phyloP scores from a whole-genome alignment of 768 basidiomycete genomes.

The Russula foetens region DNA sequence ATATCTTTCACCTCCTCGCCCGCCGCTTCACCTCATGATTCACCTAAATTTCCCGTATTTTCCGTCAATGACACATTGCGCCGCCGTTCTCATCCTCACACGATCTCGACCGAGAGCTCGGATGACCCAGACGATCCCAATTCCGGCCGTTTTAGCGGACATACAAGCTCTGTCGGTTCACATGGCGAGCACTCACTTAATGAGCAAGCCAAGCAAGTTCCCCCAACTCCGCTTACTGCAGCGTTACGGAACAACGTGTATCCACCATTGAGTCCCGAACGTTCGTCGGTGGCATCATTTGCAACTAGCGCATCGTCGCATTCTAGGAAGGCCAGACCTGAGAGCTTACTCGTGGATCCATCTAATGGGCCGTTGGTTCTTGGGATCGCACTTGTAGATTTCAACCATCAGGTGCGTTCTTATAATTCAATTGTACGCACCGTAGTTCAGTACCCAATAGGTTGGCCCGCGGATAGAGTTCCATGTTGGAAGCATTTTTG shows the following conservation, averaged over 20 bases:
- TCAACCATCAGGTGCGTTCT: slow-evolving; percentile 76
- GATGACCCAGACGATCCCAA: slow-evolving; percentile 10
- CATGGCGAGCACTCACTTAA: background rate
- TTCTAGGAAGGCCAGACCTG: slow-evolving; percentile 64
- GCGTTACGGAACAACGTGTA: slow-evolving; percentile 34
- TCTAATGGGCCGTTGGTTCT: slow-evolving; percentile 58
- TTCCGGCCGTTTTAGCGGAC: slow-evolving; percentile 3
- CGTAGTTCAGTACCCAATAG: slow-evolving; percentile 31
- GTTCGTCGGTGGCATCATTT: slow-evolving; percentile 48
- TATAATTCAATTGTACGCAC: background rate
- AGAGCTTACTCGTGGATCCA: slow-evolving; percentile 63
- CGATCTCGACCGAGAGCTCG: slow-evolving; percentile 21
- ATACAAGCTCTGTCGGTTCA: slow-evolving; percentile 13
- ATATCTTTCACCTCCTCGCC: slow-evolving; percentile 62
- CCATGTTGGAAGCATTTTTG: slow-evolving; percentile 65
- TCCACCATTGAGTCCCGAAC: slow-evolving; percentile 45
- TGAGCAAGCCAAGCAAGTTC: slow-evolving; percentile 1
- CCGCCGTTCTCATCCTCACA: slow-evolving; percentile 39
- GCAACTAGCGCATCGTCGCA: slow-evolving; percentile 45
- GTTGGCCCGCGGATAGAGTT: slow-evolving; percentile 92
- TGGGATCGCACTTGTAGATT: slow-evolving; percentile 89
- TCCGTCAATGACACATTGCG: slow-evolving; percentile 21
- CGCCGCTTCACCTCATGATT: slow-evolving; percentile 42
- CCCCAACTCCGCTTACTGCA: slow-evolving; percentile 4
- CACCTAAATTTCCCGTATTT: slow-evolving; percentile 21